Percentiles rank a stretch among this genome's conserved stretches.
Conservation (phyloP, 768 basidiomycete genomes). For the Cystobasidium onofrii region DNA sequence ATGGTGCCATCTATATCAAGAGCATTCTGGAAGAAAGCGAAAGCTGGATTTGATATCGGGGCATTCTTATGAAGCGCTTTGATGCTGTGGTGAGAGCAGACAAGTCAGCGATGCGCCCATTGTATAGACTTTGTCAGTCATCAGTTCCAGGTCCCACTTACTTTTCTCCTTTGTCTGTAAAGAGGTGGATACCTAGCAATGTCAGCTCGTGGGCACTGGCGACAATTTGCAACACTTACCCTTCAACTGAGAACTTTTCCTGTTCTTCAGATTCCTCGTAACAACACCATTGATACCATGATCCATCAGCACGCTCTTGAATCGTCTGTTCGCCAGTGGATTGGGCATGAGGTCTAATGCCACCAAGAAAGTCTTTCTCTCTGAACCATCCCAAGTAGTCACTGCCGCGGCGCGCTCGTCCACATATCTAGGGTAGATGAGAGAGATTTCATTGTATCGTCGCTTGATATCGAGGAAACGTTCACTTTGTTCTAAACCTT, state of each 20-base stretch:
- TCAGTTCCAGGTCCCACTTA: no score
- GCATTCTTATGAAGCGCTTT: not conserved
- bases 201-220: no score
- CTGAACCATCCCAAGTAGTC: not conserved
- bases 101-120: not conserved
- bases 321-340: not conserved
- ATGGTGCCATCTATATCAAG: not conserved
- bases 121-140: not conserved
- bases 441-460: not conserved
- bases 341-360: not conserved
- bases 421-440: not conserved
- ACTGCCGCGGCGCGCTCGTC: not conserved
- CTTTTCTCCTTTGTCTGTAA: conserved; percentile 3
- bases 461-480: not conserved
- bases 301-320: not conserved
- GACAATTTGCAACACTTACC: not conserved
- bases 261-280: not conserved
- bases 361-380: not conserved
- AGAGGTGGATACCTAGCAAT: no score
- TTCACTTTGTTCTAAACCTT: not conserved
- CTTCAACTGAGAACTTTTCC: not conserved
- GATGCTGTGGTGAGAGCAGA: not conserved
- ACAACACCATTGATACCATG: not conserved
- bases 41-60: not conserved
- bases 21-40: not conserved